Conservation (phyloP, 2,329 filamentous ascomycete species). For the Onygenales sp. region DNA sequence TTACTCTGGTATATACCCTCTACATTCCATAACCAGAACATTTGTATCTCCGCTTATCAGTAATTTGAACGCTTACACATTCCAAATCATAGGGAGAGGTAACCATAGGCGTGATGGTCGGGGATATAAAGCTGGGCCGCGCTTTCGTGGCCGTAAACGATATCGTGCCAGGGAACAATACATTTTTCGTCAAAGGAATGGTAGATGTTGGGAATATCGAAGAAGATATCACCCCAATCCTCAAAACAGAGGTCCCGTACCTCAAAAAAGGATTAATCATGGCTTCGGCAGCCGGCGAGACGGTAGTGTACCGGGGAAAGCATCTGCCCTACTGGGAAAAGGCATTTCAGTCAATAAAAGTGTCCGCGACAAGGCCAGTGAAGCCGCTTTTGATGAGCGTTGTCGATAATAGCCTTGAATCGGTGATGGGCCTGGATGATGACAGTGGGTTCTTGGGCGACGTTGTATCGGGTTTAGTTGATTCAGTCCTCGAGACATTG, state of each 20-base stretch:
- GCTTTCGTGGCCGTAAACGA: background rate
- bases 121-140: background rate
- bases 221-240: background rate
- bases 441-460: background rate
- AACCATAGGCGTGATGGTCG: background rate
- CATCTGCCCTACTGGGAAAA: background rate
- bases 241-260: background rate
- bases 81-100: background rate
- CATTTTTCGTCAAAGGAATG: constrained; percentile 4
- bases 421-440: background rate
- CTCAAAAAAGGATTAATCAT: background rate
- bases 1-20: background rate
- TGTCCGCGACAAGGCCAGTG: constrained; percentile 1
- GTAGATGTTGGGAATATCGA: background rate
- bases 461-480: background rate
- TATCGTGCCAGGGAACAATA: constrained; percentile 6
- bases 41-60: too few species aligned
- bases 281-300: background rate
- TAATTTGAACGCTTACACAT: background rate
- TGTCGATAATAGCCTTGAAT: background rate
- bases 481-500: background rate
- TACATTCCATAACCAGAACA: too few species aligned
- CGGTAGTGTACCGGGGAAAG: background rate
- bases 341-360: background rate
- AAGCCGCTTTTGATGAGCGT: background rate